Conservation (phyloP, 495 filamentous ascomycete genomes). For the Penicillium tannophilum region DNA sequence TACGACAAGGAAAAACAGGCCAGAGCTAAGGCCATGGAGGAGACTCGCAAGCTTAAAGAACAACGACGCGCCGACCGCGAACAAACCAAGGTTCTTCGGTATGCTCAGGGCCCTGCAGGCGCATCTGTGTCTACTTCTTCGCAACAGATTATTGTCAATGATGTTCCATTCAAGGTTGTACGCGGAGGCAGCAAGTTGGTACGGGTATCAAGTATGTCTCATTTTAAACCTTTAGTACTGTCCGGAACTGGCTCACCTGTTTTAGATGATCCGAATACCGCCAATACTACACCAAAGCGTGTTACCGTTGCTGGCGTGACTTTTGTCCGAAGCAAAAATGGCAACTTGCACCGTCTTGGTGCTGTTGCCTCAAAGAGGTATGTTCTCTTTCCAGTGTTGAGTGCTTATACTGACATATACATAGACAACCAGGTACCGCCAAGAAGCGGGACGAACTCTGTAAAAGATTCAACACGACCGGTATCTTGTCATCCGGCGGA, state of each 20-base stretch:
- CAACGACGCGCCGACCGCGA: constrained; percentile 63
- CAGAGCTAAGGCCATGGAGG: constrained; percentile 73
- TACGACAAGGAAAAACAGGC: constrained; percentile 75
- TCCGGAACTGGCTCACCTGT: constrained; percentile 47
- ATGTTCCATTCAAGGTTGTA: constrained; percentile 72
- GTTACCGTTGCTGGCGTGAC: constrained; percentile 77
- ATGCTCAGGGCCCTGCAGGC: constrained; percentile 45
- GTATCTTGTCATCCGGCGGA: constrained; percentile 57
- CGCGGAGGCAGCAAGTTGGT: constrained; percentile 85
- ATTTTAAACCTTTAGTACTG: constrained; percentile 6
- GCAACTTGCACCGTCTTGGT: constrained; percentile 76
- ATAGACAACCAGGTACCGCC: constrained; percentile 48
- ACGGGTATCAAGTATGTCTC: constrained; percentile 66
- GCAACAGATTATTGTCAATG: constrained; percentile 75
- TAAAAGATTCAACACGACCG: constrained; percentile 87
- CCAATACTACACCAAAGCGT: constrained; percentile 75
- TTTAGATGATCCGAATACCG: constrained; percentile 61
- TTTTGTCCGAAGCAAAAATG: constrained; percentile 87
- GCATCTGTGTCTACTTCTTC: constrained; percentile 36
- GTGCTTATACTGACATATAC: constrained; percentile 23
- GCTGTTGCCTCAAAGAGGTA: constrained; percentile 49
- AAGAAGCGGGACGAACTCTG: constrained; percentile 80
- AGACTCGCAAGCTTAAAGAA: constrained; percentile 64
- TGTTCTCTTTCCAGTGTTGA: neutral
- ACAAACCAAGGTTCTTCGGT: constrained; percentile 54